Evolutionary conservation across 306 rosid genomes (phyloP).

Genomic region (Styphnolobium japonicum): DNA sequence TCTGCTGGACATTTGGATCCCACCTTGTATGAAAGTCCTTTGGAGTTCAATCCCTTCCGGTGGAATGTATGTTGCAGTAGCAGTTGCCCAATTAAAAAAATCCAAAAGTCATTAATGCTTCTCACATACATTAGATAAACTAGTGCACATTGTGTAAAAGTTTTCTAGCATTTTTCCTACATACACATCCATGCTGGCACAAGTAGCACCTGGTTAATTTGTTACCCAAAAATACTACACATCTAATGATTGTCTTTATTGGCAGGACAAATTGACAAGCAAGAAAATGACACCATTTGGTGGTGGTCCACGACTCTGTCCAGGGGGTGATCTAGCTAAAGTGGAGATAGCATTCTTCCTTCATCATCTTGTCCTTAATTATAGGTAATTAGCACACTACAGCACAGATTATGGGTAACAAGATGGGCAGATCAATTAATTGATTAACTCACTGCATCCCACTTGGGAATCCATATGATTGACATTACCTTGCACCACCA

Average conservation of each 20-base stretch:
- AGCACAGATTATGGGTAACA: neutral
- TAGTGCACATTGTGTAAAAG: neutral
- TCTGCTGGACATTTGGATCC: slow-evolving; percentile 65
- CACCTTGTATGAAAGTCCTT: slow-evolving; percentile 47
- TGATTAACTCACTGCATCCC: slow-evolving; percentile 3
- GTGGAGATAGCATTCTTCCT: slow-evolving; percentile 70
- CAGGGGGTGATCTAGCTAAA: slow-evolving; percentile 78
- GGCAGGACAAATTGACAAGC: slow-evolving; percentile 48
- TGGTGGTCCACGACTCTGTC: slow-evolving; percentile 85
- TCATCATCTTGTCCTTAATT: slow-evolving; percentile 83
- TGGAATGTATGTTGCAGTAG: slow-evolving; percentile 59
- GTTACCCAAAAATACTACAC: neutral
- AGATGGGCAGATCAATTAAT: neutral
- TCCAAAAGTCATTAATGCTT: neutral
- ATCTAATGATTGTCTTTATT: slow-evolving; percentile 19
- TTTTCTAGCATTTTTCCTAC: neutral
- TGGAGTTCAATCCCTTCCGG: slow-evolving; percentile 67
- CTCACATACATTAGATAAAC: neutral
- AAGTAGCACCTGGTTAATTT: neutral
- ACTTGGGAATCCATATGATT: slow-evolving; percentile 21
- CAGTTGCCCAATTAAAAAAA: neutral
- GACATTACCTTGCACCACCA: slow-evolving; percentile 7
- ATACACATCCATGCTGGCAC: neutral
- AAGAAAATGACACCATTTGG: slow-evolving; percentile 68
- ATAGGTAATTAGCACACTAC: slow-evolving; percentile 45